Evolutionary conservation across 805 yeast genomes (phyloP), one percentile per base, ranked within the genome.

Genomic region (Saccharomycodes ludwigii): DNA sequence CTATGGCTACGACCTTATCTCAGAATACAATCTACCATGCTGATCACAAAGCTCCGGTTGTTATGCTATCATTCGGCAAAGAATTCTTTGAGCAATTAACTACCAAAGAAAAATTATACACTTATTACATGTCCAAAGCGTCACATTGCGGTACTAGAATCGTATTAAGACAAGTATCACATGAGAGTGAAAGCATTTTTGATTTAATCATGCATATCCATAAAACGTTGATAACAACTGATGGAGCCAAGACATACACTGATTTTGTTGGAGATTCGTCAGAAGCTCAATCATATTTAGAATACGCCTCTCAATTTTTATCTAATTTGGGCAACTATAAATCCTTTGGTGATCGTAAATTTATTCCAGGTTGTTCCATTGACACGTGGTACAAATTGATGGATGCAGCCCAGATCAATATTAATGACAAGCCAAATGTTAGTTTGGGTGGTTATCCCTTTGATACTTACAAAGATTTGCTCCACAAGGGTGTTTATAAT

Each of bases 331-430:
- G 91, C 42, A 80, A 80, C 48, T 80, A 70, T 58, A 84, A 78
- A 57, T 77, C 91, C 1, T 84, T 84, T 52, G 95, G 95, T 42
- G 95, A 84, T 57, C 71, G 72, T 43, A 84, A 84, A 55, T 84
- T 84, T 47, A 65, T 84, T 40, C 95, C 95, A 24, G 59, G 71
- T 31, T 46, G 82, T 24, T 35, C 65, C 0, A 47, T 42, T 20
- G 66, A 54, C 1, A 63, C 64, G 5, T 74, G 83, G 42, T 66
- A 59, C 35, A 41, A 56, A 16, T 15, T 48, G 23, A 16, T 44
- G 22, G 12, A 30, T 3, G 17, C 29, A 16, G 46, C 51, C 10
- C 31, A 29, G 2, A 57, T 80, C 19, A 63, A 68, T n/a, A 52
- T 52, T 21, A 39, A 61, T 2, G 50, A 68, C 14, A 60, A 59